phyloP scores from a whole-genome alignment of 371 early-diverging fungal genomes.

The Rhizopus microsporus region DNA sequence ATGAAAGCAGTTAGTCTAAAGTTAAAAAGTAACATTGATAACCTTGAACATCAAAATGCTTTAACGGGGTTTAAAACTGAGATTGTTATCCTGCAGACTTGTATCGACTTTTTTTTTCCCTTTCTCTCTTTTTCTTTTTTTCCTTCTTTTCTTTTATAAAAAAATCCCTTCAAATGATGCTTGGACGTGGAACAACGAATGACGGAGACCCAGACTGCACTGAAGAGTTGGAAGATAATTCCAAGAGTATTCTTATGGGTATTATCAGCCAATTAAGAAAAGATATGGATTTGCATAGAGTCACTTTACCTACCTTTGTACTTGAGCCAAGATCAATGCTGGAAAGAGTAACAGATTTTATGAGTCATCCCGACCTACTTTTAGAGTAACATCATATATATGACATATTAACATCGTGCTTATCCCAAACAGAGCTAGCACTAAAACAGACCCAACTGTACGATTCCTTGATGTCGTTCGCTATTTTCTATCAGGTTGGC shows the following conservation, averaged over 20 bases:
- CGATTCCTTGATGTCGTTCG: slow-evolving; percentile 83
- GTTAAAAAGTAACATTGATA: too few species aligned
- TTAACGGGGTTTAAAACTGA: too few species aligned
- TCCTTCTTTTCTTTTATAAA: slow-evolving; percentile 1
- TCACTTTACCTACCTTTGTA: slow-evolving; percentile 95
- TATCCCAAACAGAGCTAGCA: slow-evolving; percentile 50
- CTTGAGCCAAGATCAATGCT: slow-evolving; percentile 94
- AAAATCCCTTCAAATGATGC: slow-evolving; percentile 11
- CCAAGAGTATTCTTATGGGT: slow-evolving; percentile 81
- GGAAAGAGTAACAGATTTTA: slow-evolving; percentile 93
- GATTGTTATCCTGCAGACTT: not conserved
- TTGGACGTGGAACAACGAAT: slow-evolving; percentile 13
- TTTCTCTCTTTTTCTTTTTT: slow-evolving; percentile 5
- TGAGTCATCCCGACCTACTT: slow-evolving; percentile 88
- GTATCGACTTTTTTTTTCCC: not conserved
- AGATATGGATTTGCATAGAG: slow-evolving; percentile 85
- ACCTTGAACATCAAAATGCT: too few species aligned
- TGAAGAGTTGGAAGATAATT: slow-evolving; percentile 86
- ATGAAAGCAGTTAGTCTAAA: too few species aligned
- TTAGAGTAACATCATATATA: slow-evolving; percentile 56
- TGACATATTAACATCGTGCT: not conserved
- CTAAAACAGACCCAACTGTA: slow-evolving; percentile 69
- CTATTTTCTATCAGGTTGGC: slow-evolving; percentile 94
- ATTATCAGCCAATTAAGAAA: slow-evolving; percentile 85
- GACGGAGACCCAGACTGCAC: slow-evolving; percentile 51